A percentile compares a stretch with the other conserved stretches of the same genome.
These are phyloP conservation scores for Anaeromyces robustus DNA, from an alignment of 192 early-diverging fungal species.

Conservation along the genomic window DNA sequence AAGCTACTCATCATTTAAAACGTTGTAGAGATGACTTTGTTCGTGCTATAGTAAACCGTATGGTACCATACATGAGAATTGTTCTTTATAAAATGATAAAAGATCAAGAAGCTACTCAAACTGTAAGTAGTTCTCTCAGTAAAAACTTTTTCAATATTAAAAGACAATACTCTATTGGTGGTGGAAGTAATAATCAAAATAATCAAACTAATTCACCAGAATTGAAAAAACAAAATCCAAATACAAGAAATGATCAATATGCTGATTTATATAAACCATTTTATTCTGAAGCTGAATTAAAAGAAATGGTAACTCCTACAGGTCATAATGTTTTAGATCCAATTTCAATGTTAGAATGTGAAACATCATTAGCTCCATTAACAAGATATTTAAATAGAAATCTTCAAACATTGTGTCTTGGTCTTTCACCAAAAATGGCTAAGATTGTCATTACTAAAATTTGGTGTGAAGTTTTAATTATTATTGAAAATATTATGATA, in stretches of 20 bases:
- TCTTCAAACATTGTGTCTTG: conserved; percentile 42
- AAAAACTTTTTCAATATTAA: background rate
- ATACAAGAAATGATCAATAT: background rate
- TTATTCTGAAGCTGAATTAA: background rate
- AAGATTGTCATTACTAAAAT: conserved; percentile 45
- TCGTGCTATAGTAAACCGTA: conserved; percentile 46
- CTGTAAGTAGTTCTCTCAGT: background rate
- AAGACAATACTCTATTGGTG: background rate
- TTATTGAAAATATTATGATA: conserved; percentile 50
- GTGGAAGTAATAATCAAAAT: background rate
- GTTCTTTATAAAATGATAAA: conserved; percentile 51
- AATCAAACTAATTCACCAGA: background rate
- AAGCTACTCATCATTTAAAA: conserved; percentile 54
- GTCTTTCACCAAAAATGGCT: conserved; percentile 48
- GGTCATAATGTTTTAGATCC: background rate
- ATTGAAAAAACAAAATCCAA: background rate
- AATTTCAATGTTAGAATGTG: conserved; percentile 28
- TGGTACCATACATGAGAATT: conserved; percentile 40
- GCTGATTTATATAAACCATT: background rate
- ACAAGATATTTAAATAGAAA: conserved; percentile 64
- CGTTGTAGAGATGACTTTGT: conserved; percentile 51
- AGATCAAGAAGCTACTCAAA: conserved; percentile 22
- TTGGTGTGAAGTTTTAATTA: conserved; percentile 56
- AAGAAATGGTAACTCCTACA: background rate
- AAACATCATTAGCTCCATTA: conserved; percentile 46